Conservation (phyloP, 2,329 filamentous ascomycete genomes). For the Aspergillus quadrilineatus region DNA sequence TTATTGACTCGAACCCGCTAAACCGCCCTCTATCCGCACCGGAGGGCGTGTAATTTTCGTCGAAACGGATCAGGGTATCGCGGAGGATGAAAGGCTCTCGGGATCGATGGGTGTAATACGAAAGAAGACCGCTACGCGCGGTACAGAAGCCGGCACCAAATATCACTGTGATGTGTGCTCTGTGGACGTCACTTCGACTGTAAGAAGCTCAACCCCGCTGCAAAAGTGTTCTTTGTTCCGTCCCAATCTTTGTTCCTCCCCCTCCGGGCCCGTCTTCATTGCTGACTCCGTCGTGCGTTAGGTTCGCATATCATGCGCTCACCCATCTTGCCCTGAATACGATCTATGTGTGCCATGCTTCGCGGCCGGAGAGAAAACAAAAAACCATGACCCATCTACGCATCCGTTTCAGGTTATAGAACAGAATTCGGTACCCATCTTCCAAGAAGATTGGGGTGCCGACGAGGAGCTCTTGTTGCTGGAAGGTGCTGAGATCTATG, state of each 20-base stretch:
- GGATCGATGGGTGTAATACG: constrained; percentile 83
- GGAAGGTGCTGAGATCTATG: constrained; percentile 94
- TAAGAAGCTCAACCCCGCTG: constrained; percentile 41
- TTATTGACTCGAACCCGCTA: background rate
- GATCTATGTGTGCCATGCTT: constrained; percentile 97
- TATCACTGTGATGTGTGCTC: constrained; percentile 98
- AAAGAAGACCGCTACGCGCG: constrained; percentile 85
- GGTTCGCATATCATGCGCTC: constrained; percentile 93
- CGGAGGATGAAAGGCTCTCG: constrained; percentile 42
- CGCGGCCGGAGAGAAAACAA: constrained; percentile 73
- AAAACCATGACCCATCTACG: constrained; percentile 79
- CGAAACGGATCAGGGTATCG: constrained; percentile 34
- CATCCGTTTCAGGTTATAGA: constrained; percentile 94
- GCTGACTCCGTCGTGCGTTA: constrained; percentile 37
- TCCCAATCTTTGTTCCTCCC: background rate
- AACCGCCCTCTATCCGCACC: constrained; percentile 29
- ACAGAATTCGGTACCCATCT: constrained; percentile 97
- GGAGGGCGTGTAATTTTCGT: constrained; percentile 30
- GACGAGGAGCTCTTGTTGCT: constrained; percentile 93
- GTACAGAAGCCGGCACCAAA: constrained; percentile 85
- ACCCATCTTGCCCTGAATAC: constrained; percentile 82
- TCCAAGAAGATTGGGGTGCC: constrained; percentile 90
- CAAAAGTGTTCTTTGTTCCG: background rate
- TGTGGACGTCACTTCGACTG: constrained; percentile 93
- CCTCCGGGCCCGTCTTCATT: background rate